Conservation (phyloP, 176 grass and related monocot genomes). For the Pharus latifolius region DNA sequence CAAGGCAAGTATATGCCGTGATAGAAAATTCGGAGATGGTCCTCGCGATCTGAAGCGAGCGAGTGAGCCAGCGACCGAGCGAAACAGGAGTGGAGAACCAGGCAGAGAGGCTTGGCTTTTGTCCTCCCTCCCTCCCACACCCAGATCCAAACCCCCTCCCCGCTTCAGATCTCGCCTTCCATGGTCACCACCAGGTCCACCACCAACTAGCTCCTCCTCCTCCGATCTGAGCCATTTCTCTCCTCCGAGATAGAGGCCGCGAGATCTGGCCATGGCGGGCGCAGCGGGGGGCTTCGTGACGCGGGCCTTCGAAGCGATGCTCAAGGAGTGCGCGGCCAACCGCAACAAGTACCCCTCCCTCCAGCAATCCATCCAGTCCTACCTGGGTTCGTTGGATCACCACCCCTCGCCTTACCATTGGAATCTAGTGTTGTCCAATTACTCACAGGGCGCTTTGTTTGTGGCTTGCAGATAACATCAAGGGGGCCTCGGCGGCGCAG, state of each 20-base stretch:
- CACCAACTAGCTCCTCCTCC: neutral
- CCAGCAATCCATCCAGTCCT: conserved; percentile 82
- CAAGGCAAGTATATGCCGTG: conserved; percentile 10
- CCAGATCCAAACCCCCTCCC: too few species aligned
- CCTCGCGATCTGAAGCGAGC: conserved; percentile 1
- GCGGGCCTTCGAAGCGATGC: conserved; percentile 95
- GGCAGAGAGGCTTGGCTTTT: too few species aligned
- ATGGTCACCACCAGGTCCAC: neutral
- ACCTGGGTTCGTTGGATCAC: conserved; percentile 52
- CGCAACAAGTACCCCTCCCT: conserved; percentile 82
- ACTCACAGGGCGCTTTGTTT: neutral
- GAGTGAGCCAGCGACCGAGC: neutral
- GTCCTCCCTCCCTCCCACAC: neutral
- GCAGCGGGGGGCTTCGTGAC: conserved; percentile 90
- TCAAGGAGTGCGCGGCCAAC: conserved; percentile 93
- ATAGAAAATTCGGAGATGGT: conserved; percentile 12
- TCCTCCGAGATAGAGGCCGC: conserved; percentile 17
- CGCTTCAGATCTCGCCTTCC: conserved; percentile 32
- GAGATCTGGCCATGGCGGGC: conserved; percentile 81
- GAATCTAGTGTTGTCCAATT: conserved; percentile 11
- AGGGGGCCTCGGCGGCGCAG: conserved; percentile 25
- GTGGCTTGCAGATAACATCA: conserved; percentile 68
- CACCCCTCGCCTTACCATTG: neutral
- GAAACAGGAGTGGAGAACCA: too few species aligned
- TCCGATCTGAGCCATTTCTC: conserved; percentile 42